phyloP scores from a whole-genome alignment of 352 stramenopile species.

The Thraustochytrium striatum region DNA sequence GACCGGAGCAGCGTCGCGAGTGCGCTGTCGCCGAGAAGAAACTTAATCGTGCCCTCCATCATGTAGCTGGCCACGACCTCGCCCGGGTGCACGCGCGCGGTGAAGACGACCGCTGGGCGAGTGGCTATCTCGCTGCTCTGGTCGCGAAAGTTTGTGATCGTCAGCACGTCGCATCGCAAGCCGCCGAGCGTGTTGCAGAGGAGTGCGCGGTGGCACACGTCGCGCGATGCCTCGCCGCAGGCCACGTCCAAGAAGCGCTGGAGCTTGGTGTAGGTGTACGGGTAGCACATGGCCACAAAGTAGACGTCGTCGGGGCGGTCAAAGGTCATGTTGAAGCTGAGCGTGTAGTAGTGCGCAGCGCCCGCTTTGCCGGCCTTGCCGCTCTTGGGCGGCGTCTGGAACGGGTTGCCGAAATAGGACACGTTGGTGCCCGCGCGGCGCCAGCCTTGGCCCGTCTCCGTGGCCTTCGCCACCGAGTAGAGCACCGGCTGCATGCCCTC shows the following conservation, averaged over 20 bases:
- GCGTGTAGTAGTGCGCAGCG: conserved; percentile 18
- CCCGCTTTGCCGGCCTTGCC: neutral
- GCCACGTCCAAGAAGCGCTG: conserved; percentile 53
- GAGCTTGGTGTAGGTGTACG: conserved; percentile 64
- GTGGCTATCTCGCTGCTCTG: conserved; percentile 36
- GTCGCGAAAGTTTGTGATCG: conserved; percentile 60
- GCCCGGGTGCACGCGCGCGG: conserved; percentile 61
- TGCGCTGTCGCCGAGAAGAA: conserved; percentile 54
- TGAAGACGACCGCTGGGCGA: conserved; percentile 59
- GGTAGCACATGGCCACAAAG: conserved; percentile 57
- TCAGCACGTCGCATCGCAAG: conserved; percentile 66
- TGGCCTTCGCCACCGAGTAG: conserved; percentile 68
- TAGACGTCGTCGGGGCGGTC: conserved; percentile 52
- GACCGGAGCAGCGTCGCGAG: conserved; percentile 42
- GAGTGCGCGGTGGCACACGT: conserved; percentile 71
- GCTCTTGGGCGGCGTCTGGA: conserved; percentile 10
- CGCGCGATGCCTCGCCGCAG: neutral
- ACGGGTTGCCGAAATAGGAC: conserved; percentile 72
- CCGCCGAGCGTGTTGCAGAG: conserved; percentile 63
- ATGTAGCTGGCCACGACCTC: conserved; percentile 66
- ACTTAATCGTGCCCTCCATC: conserved; percentile 60
- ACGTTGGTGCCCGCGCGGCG: conserved; percentile 63
- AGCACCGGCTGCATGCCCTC: conserved; percentile 72
- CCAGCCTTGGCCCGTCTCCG: conserved; percentile 64
- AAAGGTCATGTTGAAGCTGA: conserved; percentile 50